Conservation (phyloP, 148 eudicot genomes). For the Rhododendron henanense region DNA sequence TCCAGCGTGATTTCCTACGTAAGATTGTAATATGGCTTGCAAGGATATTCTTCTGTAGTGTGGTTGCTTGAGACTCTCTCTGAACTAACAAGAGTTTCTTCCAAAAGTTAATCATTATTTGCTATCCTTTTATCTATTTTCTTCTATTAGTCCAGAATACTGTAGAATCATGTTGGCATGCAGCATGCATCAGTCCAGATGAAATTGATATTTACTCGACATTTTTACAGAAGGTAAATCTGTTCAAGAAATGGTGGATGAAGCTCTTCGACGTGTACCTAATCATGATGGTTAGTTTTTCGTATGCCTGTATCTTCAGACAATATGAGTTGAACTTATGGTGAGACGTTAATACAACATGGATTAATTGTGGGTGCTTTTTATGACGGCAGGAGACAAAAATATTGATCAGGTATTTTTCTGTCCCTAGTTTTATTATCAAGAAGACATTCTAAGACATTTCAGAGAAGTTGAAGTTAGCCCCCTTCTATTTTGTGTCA, state of each 20-base stretch:
- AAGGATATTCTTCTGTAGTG: background rate
- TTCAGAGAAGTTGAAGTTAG: background rate
- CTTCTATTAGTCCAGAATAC: background rate
- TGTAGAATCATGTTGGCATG: background rate
- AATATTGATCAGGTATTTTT: conserved; percentile 79
- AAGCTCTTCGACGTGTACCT: conserved; percentile 83
- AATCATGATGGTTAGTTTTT: conserved; percentile 64
- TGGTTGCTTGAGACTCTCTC: background rate
- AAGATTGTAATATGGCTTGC: conserved; percentile 26
- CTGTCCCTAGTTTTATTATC: background rate
- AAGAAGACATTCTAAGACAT: background rate
- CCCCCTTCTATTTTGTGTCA: conserved; percentile 15
- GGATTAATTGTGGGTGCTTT: conserved; percentile 25
- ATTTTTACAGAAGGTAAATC: conserved; percentile 79
- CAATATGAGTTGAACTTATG: background rate
- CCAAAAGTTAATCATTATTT: background rate
- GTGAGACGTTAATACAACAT: background rate
- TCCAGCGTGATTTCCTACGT: conserved; percentile 98
- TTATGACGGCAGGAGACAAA: conserved; percentile 65
- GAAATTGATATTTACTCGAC: background rate
- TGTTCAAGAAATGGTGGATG: conserved; percentile 89
- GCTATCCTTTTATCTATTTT: background rate
- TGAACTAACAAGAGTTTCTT: background rate
- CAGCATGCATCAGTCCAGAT: background rate
- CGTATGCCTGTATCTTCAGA: background rate